phyloP scores from a whole-genome alignment of 2,329 filamentous ascomycete genomes.

The Colletotrichum lupini region DNA sequence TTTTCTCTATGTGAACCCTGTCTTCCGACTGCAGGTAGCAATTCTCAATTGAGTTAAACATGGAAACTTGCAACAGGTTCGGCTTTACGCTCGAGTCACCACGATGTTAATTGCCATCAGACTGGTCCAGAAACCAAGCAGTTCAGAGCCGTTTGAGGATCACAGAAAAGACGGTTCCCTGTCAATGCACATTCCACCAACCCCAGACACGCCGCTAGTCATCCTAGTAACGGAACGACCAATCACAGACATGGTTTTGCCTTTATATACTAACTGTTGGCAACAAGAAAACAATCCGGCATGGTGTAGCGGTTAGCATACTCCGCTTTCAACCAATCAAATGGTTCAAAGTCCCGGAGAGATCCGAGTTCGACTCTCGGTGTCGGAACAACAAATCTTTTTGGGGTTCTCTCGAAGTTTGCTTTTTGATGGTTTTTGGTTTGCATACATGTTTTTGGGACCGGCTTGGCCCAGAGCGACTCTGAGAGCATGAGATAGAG shows the following conservation, averaged over 20 bases:
- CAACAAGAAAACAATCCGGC: neutral
- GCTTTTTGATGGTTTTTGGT: too few species aligned
- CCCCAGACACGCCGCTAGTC: neutral
- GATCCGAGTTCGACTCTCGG: conserved; percentile 26
- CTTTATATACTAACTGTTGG: neutral
- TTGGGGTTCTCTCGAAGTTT: neutral
- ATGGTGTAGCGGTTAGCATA: conserved; percentile 30
- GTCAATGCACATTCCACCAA: neutral
- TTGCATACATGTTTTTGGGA: too few species aligned
- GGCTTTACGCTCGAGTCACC: neutral
- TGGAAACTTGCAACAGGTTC: neutral
- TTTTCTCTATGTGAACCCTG: too few species aligned
- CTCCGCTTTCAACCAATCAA: conserved; percentile 21
- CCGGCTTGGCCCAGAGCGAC: too few species aligned
- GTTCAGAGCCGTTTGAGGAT: neutral
- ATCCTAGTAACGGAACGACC: neutral
- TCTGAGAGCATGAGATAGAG: too few species aligned
- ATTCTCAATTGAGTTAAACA: neutral
- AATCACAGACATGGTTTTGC: neutral
- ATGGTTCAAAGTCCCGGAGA: conserved; percentile 11
- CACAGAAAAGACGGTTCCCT: neutral
- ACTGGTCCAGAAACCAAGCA: neutral
- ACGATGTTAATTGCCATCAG: neutral
- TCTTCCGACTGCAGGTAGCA: neutral
- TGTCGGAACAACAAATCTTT: conserved; percentile 2